phyloP scores from a whole-genome alignment of 331 rosid species.

The Ulmus americana region DNA sequence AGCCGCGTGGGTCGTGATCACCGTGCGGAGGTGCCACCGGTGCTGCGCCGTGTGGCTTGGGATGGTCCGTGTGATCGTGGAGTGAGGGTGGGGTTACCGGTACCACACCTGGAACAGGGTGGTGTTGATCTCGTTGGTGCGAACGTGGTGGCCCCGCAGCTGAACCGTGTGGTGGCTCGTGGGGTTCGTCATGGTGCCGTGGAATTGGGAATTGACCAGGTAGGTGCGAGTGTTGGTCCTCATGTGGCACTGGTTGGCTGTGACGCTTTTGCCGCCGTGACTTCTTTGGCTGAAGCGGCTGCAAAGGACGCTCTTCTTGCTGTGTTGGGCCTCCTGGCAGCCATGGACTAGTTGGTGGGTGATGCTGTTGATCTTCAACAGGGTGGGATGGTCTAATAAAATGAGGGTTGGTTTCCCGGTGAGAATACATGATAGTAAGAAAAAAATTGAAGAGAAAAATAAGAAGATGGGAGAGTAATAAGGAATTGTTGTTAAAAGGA shows the following conservation, averaged over 20 bases:
- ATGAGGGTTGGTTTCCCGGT: constrained; percentile 62
- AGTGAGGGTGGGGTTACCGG: not conserved
- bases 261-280: not conserved
- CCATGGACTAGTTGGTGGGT: constrained; percentile 1
- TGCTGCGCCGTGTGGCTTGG: not conserved
- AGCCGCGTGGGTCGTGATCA: too few relatives aligned
- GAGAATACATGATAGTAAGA: constrained; percentile 27
- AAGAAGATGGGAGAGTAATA: constrained; percentile 17
- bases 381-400: constrained; percentile 32
- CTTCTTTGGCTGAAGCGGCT: not conserved
- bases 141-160: not conserved
- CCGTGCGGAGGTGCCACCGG: too few relatives aligned
- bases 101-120: constrained; percentile 15
- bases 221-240: not conserved
- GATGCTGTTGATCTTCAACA: constrained; percentile 6
- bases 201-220: constrained; percentile 2
- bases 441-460: constrained; percentile 17
- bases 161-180: not conserved
- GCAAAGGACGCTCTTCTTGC: not conserved
- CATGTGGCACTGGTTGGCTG: not conserved
- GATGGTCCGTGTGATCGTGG: not conserved
- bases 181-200: constrained; percentile 5
- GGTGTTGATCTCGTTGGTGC: constrained; percentile 12
- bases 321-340: not conserved
- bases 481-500: constrained; percentile 29